These are phyloP conservation scores for Cladosporium sphaerospermum DNA, from an alignment of 2,329 filamentous ascomycete species.

Conservation along the genomic window DNA sequence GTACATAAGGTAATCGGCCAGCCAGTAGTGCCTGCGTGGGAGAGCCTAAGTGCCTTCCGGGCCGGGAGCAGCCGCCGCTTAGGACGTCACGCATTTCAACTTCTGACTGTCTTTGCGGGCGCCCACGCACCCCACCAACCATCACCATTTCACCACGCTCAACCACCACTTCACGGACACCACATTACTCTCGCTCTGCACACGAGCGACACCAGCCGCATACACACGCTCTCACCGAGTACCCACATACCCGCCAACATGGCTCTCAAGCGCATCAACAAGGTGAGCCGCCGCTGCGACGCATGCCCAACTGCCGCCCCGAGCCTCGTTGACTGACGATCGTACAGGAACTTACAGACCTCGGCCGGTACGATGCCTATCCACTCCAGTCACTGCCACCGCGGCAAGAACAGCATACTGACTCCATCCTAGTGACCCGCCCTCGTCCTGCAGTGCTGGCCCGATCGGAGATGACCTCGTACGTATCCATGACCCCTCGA, in stretches of 20 bases:
- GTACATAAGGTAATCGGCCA: too few species aligned
- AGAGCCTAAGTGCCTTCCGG: too few species aligned
- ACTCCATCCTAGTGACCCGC: constrained; percentile 69
- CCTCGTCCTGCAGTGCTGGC: constrained; percentile 96
- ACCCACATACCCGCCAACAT: constrained; percentile 41
- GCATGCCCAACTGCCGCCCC: background rate
- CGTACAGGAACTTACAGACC: constrained; percentile 67
- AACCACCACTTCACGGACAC: constrained; percentile 12
- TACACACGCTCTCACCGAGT: constrained; percentile 19
- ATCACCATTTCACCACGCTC: constrained; percentile 10
- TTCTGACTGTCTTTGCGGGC: background rate
- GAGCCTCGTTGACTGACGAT: constrained; percentile 11
- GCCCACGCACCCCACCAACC: background rate
- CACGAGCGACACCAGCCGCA: constrained; percentile 6
- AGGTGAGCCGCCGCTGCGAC: constrained; percentile 30
- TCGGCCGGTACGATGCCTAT: constrained; percentile 62
- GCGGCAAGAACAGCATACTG: constrained; percentile 23
- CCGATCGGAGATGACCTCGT: constrained; percentile 97
- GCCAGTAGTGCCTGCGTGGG: too few species aligned
- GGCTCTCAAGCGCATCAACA: constrained; percentile 92
- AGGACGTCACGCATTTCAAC: background rate
- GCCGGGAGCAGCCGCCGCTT: too few species aligned
- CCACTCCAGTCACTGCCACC: constrained; percentile 4
- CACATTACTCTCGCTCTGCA: constrained; percentile 2
- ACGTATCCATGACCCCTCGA: constrained; percentile 43